These are phyloP conservation scores for Fagus sylvatica DNA, from an alignment of 306 rosid species.

Conservation along the genomic window DNA sequence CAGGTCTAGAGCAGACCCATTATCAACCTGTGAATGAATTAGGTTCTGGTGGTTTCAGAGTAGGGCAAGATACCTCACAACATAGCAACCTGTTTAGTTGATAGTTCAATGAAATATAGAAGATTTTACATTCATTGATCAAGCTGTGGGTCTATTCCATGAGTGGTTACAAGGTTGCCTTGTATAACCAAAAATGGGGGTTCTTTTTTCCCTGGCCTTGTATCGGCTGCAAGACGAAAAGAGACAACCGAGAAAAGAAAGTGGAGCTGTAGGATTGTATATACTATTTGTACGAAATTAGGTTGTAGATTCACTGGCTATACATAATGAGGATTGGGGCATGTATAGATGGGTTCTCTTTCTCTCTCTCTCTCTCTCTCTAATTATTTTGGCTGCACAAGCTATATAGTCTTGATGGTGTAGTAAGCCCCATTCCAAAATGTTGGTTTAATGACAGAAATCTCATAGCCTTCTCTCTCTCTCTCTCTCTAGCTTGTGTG, in stretches of 20 bases:
- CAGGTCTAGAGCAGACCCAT: slow-evolving; percentile 43
- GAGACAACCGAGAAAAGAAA: not conserved
- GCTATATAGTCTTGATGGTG: not conserved
- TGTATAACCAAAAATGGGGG: not conserved
- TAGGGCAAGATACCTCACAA: slow-evolving; percentile 30
- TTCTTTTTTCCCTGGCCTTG: not conserved
- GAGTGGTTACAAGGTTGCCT: not conserved
- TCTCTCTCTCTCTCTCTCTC: not conserved
- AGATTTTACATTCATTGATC: not conserved
- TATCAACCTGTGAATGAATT: slow-evolving; percentile 29
- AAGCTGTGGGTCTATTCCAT: not conserved
- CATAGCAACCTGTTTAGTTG: slow-evolving; percentile 11
- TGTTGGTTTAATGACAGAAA: not conserved
- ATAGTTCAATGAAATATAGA: not conserved
- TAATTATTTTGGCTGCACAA: not conserved
- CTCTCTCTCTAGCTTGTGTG: not conserved
- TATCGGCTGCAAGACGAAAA: not conserved
- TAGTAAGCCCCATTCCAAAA: not conserved
- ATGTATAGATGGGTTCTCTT: slow-evolving; percentile 1
- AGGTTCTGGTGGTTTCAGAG: slow-evolving; percentile 27
- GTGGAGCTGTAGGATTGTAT: not conserved
- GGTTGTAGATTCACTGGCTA: not conserved
- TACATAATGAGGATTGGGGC: not conserved
- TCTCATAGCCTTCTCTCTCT: not conserved
- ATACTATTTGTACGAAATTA: slow-evolving; percentile 10